Conservation (phyloP, 345 rosid species). For the Erysimum cheiranthoides region DNA sequence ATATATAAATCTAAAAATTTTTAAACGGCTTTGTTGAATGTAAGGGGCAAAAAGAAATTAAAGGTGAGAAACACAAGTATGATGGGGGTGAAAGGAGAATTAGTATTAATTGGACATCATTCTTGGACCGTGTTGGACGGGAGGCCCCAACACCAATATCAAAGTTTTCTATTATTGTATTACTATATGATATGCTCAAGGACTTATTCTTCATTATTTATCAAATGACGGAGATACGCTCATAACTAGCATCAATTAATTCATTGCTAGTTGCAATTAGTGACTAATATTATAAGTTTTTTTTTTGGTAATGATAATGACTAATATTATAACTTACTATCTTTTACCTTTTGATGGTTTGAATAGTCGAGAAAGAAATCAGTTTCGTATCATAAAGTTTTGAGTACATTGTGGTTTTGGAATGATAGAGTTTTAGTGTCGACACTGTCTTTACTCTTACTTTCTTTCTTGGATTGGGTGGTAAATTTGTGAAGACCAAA, state of each 20-base stretch:
- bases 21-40: background rate
- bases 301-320: no score
- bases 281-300: background rate
- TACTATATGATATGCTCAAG: background rate
- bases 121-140: conserved; percentile 30
- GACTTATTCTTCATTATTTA: no score
- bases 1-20: background rate
- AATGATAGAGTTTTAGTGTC: background rate
- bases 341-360: background rate
- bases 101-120: background rate
- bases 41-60: background rate
- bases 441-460: background rate
- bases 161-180: background rate
- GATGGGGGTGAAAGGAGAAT: background rate
- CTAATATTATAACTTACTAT: no score
- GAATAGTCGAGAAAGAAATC: background rate
- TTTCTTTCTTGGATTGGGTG: background rate
- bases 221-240: background rate
- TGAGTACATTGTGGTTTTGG: background rate
- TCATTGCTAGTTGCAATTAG: background rate
- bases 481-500: background rate
- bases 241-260: background rate
- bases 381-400: background rate
- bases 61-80: background rate
- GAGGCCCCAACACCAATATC: background rate